Evolutionary conservation across 176 grass and related monocot species (phyloP).

Genomic region (Dactylis glomerata): DNA sequence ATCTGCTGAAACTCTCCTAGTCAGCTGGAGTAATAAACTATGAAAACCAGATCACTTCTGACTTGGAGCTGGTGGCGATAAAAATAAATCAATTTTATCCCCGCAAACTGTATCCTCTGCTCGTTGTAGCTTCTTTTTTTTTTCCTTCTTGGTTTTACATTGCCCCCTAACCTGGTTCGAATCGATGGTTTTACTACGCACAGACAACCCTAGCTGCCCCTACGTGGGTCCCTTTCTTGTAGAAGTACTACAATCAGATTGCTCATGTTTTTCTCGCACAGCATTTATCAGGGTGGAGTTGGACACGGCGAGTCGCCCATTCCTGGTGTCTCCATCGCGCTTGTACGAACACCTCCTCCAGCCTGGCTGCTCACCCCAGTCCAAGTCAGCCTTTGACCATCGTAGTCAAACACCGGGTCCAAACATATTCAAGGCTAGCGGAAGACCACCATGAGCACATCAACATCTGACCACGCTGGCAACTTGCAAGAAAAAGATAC

Average conservation of each 20-base stretch:
- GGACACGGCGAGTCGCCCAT: neutral
- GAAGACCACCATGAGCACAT: neutral
- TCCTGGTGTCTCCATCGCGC: neutral
- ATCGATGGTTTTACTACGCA: neutral
- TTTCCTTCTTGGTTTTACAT: neutral
- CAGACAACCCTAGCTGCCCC: neutral
- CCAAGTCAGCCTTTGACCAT: conserved; percentile 30
- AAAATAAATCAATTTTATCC: too few relatives aligned
- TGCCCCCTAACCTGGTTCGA: too few relatives aligned
- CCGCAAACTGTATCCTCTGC: too few relatives aligned
- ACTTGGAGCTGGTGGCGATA: too few relatives aligned
- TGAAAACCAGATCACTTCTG: too few relatives aligned
- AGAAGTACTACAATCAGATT: neutral
- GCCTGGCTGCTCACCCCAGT: neutral
- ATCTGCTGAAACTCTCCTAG: too few relatives aligned
- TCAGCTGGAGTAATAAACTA: too few relatives aligned
- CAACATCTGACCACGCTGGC: neutral
- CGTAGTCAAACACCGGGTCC: neutral
- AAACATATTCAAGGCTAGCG: neutral
- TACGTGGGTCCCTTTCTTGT: neutral
- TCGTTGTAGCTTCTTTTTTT: neutral
- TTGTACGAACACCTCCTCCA: neutral
- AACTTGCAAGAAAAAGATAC: neutral
- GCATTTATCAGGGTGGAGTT: neutral
- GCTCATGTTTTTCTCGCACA: neutral